Percentiles rank a stretch among this genome's conserved stretches.
Evolutionary conservation across 2,329 filamentous ascomycete genomes (phyloP).

Genomic region (Tolypocladium nubicola): DNA sequence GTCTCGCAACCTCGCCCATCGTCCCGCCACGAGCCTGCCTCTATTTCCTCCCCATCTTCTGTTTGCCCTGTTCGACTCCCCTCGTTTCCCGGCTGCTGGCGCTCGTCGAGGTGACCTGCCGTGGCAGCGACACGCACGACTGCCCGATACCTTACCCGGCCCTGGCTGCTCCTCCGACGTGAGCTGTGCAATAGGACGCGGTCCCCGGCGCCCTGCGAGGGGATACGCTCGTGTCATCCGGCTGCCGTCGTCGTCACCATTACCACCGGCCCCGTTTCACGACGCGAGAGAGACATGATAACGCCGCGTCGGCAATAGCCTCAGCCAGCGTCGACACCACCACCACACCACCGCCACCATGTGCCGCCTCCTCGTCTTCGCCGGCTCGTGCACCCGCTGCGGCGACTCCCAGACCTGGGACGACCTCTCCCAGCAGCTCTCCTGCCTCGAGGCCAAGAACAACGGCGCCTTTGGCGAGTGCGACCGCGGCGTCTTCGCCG

Average conservation of each 20-base stretch:
- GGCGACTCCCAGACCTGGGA: slow-evolving; percentile 28
- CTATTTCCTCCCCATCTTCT: not conserved
- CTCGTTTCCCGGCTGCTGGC: not conserved
- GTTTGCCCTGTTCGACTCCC: not conserved
- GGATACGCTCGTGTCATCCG: not conserved
- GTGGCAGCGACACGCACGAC: not conserved
- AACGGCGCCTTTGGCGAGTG: slow-evolving; percentile 33
- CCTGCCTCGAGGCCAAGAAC: slow-evolving; percentile 40
- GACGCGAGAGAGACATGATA: not conserved
- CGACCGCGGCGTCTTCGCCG: slow-evolving; percentile 25
- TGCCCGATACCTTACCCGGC: not conserved
- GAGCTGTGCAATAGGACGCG: not conserved
- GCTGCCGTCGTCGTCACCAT: not conserved
- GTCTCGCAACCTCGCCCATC: not conserved
- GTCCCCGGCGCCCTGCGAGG: not conserved
- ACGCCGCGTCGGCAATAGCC: not conserved
- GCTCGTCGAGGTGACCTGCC: not conserved
- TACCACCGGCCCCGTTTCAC: not conserved
- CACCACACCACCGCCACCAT: slow-evolving; percentile 15
- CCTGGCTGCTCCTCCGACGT: not conserved
- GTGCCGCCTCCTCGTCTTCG: slow-evolving; percentile 36
- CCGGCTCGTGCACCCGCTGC: slow-evolving; percentile 32
- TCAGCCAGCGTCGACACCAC: not conserved
- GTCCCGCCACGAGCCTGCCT: not conserved
- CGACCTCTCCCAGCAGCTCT: slow-evolving; percentile 33